Evolutionary conservation across 208 protist genomes (phyloP), one percentile per base, ranked within the genome.

Genomic region (Trypanosoma boissoni): DNA sequence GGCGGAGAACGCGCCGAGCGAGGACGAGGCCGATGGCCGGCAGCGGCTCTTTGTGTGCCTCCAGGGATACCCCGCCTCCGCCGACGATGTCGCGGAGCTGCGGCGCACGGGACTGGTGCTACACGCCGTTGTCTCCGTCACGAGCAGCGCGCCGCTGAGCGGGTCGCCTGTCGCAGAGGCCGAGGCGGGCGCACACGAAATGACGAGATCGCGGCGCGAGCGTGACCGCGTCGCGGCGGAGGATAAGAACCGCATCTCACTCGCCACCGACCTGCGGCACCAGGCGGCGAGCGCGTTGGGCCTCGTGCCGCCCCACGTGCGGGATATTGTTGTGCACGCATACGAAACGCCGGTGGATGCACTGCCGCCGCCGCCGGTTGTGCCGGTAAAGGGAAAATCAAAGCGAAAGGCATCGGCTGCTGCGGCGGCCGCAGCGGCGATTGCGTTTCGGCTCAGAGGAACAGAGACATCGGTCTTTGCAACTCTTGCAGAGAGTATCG

Each of bases 21-120:
- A 65, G 14, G 59, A 58, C 4, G 56, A 65, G 10, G 68, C 37
- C 16, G 60, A 64, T 12, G 64, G 45, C 29, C 58, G 66, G 4
- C 50, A 62, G 34, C 48, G 29, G 28, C 52, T 62, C 2, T 63
- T 66, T 23, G 56, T 80, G 14, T 68, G 20, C 29, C 52, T 68
- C 23, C 50, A 34, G 41, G 73, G 43, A 34, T 87, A 61, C 64
- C 81, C 76, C 8, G 52, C 24, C 37, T 66, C 26, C 14, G 20
- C 71, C 2, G 77, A 72, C 29, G 72, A 78, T 23, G 32, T 83
- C 16, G 21, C 63, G 27, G 65, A 66, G 32, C 26, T 75, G 52
- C 34, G 58, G 45, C 41, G 29, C 18, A 43, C 32, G 20, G 61
- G 60, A 2, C 34, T 83, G 2, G 26, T 53, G 6, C 58, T 83